Conservation (phyloP, 75 land plant genomes). For the Cunninghamia lanceolata region DNA sequence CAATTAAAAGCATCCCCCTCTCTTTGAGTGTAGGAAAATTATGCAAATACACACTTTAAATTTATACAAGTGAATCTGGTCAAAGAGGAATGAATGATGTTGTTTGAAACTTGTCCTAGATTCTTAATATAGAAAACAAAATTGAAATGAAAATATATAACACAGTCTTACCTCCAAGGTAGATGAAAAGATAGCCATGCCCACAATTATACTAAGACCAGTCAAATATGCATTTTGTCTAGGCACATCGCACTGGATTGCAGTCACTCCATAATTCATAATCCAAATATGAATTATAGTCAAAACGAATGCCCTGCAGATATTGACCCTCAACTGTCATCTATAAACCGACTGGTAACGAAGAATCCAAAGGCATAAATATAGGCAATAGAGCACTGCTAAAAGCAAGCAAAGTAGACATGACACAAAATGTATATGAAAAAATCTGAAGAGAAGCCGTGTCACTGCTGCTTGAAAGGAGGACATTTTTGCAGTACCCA, state of each 20-base stretch:
- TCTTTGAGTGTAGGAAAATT: neutral
- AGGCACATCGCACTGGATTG: too few species aligned
- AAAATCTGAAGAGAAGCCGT: conserved; percentile 74
- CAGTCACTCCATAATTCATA: too few species aligned
- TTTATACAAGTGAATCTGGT: neutral
- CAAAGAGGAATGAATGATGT: neutral
- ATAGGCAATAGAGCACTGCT: conserved; percentile 68
- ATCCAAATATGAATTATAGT: conserved; percentile 46
- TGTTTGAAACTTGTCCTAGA: neutral
- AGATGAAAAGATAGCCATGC: too few species aligned
- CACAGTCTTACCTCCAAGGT: too few species aligned
- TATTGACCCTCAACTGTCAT: too few species aligned
- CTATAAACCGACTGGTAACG: conserved; percentile 68
- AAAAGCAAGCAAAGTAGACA: conserved; percentile 76
- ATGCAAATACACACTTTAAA: neutral
- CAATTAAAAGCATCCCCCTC: neutral
- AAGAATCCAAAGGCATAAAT: conserved; percentile 66
- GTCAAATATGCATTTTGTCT: too few species aligned
- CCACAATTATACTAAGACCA: too few species aligned
- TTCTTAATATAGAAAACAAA: neutral
- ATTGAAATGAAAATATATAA: too few species aligned
- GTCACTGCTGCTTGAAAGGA: conserved; percentile 84
- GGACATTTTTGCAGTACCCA: conserved; percentile 77
- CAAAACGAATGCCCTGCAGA: conserved; percentile 42
- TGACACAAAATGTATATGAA: conserved; percentile 72